phyloP scores from a whole-genome alignment of 352 stramenopile genomes.

The Phytophthora niederhauseri region DNA sequence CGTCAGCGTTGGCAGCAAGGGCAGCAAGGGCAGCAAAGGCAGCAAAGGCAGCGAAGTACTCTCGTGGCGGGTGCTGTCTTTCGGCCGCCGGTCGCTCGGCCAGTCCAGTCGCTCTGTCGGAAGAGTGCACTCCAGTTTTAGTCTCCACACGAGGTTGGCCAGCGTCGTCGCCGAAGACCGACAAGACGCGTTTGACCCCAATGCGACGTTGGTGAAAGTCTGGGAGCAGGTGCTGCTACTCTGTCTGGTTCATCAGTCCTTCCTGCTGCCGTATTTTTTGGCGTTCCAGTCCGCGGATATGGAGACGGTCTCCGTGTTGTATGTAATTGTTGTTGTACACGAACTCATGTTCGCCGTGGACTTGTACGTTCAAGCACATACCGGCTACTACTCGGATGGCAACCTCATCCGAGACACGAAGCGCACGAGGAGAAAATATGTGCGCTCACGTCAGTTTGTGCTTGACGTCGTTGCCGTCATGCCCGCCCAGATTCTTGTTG shows the following conservation, averaged over 20 bases:
- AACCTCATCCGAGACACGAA: conserved; percentile 52
- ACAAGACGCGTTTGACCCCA: conserved; percentile 51
- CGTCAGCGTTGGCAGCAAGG: neutral
- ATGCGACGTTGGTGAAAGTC: conserved; percentile 38
- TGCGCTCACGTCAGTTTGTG: conserved; percentile 46
- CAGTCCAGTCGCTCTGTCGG: conserved; percentile 10
- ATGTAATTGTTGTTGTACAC: conserved; percentile 30
- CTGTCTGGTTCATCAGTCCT: conserved; percentile 52
- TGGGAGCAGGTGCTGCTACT: conserved; percentile 61
- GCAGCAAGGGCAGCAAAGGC: neutral
- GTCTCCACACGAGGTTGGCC: conserved; percentile 16
- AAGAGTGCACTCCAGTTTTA: conserved; percentile 17
- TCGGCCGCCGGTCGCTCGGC: conserved; percentile 18
- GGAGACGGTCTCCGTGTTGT: conserved; percentile 25
- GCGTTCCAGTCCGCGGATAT: conserved; percentile 36
- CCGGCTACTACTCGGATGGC: conserved; percentile 58
- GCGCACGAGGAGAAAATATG: conserved; percentile 48
- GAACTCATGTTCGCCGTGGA: conserved; percentile 64
- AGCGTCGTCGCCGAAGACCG: conserved; percentile 27
- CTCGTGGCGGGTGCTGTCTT: conserved; percentile 13
- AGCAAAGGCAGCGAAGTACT: conserved; percentile 1
- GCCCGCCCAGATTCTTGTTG: conserved; percentile 22
- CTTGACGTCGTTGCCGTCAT: conserved; percentile 56
- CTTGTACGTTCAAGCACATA: conserved; percentile 58
- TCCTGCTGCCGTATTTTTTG: conserved; percentile 62